Conservation (phyloP, 345 rosid genomes). For the Eucalyptus shirleyi region DNA sequence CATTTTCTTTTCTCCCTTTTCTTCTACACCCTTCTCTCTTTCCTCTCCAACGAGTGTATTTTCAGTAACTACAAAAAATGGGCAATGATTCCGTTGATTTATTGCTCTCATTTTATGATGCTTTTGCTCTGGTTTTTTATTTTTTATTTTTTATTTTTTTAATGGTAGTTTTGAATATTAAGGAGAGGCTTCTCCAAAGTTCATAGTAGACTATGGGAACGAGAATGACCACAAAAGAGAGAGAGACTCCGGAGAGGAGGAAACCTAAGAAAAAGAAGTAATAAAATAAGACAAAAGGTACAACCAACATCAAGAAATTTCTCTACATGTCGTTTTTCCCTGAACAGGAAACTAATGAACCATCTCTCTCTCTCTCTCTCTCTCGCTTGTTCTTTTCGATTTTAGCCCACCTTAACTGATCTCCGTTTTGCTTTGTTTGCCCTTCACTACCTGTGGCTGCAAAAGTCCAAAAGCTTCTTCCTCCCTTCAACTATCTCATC, state of each 20-base stretch:
- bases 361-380: not conserved
- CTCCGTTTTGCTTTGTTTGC: not conserved
- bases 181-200: not conserved
- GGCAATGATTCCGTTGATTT: not conserved
- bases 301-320: not conserved
- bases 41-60: not conserved
- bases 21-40: not conserved
- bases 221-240: not conserved
- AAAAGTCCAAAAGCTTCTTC: conserved; percentile 88
- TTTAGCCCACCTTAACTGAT: not conserved
- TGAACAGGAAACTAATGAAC: not conserved
- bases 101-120: not conserved
- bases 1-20: not conserved
- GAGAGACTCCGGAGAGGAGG: not conserved
- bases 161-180: not conserved
- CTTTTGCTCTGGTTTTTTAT: not conserved
- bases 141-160: not conserved
- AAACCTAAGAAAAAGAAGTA: not conserved
- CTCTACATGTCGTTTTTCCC: not conserved
- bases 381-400: not conserved
- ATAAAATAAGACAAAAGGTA: not conserved
- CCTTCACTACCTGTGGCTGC: conserved; percentile 54
- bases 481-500: conserved; percentile 99
- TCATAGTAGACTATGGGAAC: not conserved
- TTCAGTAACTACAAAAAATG: not conserved